Evolutionary conservation across 2,329 filamentous ascomycete species (phyloP).

Genomic region (Ceratocystis smalleyi): DNA sequence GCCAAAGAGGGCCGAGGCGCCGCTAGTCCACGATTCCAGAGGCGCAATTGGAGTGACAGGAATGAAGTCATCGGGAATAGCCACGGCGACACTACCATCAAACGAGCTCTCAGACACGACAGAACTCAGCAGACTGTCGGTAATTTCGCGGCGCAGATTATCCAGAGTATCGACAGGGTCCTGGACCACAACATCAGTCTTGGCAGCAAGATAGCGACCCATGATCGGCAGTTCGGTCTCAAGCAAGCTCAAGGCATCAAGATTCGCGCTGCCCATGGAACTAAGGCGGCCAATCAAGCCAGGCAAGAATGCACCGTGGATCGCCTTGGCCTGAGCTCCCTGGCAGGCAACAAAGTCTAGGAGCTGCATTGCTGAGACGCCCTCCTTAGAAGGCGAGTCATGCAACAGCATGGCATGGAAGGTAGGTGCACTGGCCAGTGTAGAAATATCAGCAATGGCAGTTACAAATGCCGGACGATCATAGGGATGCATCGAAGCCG

Average conservation of each 20-base stretch:
- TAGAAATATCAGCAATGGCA: constrained; percentile 26
- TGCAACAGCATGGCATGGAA: constrained; percentile 29
- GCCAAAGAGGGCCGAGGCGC: neutral
- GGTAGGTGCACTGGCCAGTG: constrained; percentile 34
- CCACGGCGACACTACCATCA: neutral
- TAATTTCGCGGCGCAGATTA: constrained; percentile 31
- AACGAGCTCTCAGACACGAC: neutral
- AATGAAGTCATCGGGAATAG: neutral
- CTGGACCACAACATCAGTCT: constrained; percentile 33
- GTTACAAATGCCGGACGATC: constrained; percentile 5
- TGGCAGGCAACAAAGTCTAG: constrained; percentile 33
- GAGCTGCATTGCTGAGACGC: constrained; percentile 26
- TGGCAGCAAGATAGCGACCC: constrained; percentile 37
- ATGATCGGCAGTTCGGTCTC: constrained; percentile 49
- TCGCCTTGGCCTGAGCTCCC: constrained; percentile 24
- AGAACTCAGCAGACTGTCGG: constrained; percentile 6
- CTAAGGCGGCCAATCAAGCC: constrained; percentile 42
- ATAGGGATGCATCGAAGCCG: neutral
- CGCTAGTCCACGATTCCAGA: neutral
- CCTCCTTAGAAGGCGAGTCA: constrained; percentile 25
- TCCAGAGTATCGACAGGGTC: constrained; percentile 37
- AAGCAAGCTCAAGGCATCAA: constrained; percentile 46
- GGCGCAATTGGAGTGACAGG: neutral
- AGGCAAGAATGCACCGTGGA: constrained; percentile 28
- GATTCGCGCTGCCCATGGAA: constrained; percentile 34